Conservation (phyloP, 208 protist genomes). For the Crithidia mellificae region DNA sequence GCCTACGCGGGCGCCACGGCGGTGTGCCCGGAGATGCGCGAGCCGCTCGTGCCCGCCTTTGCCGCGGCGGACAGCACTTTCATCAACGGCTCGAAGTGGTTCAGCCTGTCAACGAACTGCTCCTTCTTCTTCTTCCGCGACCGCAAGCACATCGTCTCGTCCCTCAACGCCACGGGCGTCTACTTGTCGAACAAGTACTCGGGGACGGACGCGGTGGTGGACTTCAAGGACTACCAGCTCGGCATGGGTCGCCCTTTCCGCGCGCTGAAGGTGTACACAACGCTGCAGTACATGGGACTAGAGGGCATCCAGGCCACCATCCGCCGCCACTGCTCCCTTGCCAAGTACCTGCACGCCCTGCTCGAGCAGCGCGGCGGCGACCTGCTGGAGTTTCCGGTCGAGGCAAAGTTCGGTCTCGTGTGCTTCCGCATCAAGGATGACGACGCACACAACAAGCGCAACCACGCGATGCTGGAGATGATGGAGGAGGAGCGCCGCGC, state of each 20-base stretch:
- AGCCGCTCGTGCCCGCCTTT: conserved; percentile 32
- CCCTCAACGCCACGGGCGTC: conserved; percentile 45
- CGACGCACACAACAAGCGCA: conserved; percentile 29
- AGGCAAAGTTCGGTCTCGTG: conserved; percentile 46
- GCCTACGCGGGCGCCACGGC: conserved; percentile 60
- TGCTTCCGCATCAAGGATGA: conserved; percentile 40
- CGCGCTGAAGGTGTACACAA: conserved; percentile 66
- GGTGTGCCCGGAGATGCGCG: conserved; percentile 60
- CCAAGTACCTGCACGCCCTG: conserved; percentile 39
- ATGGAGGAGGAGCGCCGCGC: conserved; percentile 32
- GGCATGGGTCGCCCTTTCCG: conserved; percentile 64
- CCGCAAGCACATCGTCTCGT: conserved; percentile 39
- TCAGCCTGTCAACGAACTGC: conserved; percentile 46
- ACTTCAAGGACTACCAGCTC: conserved; percentile 80
- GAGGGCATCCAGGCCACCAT: conserved; percentile 55
- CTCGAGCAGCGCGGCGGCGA: conserved; percentile 15
- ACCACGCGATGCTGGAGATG: conserved; percentile 27
- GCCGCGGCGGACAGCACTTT: conserved; percentile 43
- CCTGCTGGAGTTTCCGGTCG: conserved; percentile 33
- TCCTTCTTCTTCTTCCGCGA: conserved; percentile 57
- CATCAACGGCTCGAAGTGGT: conserved; percentile 73
- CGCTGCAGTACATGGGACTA: conserved; percentile 53
- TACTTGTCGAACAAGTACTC: conserved; percentile 54
- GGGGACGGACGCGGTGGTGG: conserved; percentile 32
- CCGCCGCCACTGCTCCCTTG: conserved; percentile 41